These are phyloP conservation scores for Castanea crenata DNA, from an alignment of 306 rosid genomes.

Conservation along the genomic window DNA sequence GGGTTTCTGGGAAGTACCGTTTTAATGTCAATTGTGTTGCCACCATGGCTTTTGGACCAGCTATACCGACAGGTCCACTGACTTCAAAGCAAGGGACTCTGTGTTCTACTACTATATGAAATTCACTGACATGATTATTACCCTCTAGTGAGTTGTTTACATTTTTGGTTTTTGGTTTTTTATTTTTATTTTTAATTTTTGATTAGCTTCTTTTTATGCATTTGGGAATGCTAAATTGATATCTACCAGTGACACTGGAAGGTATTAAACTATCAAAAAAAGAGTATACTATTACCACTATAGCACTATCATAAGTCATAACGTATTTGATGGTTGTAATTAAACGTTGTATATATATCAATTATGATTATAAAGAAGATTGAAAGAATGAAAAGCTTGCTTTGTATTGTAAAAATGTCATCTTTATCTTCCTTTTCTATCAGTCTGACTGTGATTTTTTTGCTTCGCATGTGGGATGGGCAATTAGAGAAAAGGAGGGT, in stretches of 20 bases:
- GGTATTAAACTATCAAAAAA: no score
- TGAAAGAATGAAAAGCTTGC: constrained; percentile 22
- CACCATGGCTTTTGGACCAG: constrained; percentile 54
- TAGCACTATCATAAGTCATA: no score
- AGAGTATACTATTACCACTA: no score
- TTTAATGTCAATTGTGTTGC: constrained; percentile 75
- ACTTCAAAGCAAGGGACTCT: constrained; percentile 51
- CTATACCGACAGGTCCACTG: constrained; percentile 49
- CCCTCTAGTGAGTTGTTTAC: constrained; percentile 4
- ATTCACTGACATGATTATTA: neutral
- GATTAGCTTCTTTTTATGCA: constrained; percentile 37
- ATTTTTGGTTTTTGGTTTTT: neutral
- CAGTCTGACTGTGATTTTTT: constrained; percentile 28
- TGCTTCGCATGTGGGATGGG: constrained; percentile 15
- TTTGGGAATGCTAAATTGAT: neutral
- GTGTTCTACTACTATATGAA: constrained; percentile 72
- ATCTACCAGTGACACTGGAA: no score
- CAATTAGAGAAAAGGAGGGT: constrained; percentile 16
- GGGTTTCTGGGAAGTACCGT: constrained; percentile 86
- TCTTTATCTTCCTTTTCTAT: constrained; percentile 20
- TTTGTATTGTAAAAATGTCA: constrained; percentile 19
- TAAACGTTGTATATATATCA: constrained; percentile 26
- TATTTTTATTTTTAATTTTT: constrained; percentile 6
- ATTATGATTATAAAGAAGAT: constrained; percentile 32
- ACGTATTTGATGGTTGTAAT: neutral